Evolutionary conservation across 495 filamentous ascomycete genomes (phyloP).

Genomic region (Evansstolkia leycettana): DNA sequence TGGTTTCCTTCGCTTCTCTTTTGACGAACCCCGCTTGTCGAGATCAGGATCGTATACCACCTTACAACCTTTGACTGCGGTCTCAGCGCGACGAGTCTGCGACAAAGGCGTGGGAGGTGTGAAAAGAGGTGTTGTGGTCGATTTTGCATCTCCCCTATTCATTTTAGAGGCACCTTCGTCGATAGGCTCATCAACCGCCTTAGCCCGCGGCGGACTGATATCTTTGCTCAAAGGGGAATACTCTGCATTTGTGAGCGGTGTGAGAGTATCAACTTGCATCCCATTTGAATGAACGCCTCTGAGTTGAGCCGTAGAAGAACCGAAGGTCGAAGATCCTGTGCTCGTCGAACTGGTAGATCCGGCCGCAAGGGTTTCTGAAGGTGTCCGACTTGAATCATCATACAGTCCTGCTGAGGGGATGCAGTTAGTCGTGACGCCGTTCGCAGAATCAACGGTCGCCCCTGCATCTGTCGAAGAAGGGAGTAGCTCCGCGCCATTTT

Average conservation of each 20-base stretch:
- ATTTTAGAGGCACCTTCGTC: slow-evolving; percentile 6
- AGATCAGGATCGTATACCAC: slow-evolving; percentile 64
- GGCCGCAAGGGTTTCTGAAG: slow-evolving; percentile 31
- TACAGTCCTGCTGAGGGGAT: slow-evolving; percentile 5
- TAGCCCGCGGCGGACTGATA: slow-evolving; percentile 36
- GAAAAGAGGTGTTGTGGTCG: slow-evolving; percentile 35
- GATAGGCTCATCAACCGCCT: slow-evolving; percentile 14
- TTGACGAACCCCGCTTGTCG: slow-evolving; percentile 45
- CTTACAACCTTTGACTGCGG: slow-evolving; percentile 52
- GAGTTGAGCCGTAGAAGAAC: slow-evolving; percentile 19
- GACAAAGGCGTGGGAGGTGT: slow-evolving; percentile 38
- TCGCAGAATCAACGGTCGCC: slow-evolving; percentile 3
- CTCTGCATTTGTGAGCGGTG: slow-evolving; percentile 64
- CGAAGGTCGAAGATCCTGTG: slow-evolving; percentile 51
- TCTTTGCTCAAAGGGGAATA: slow-evolving; percentile 57
- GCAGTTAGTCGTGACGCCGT: slow-evolving; percentile 1
- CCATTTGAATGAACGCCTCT: slow-evolving; percentile 35
- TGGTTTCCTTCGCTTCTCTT: slow-evolving; percentile 57
- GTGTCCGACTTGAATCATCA: slow-evolving; percentile 4
- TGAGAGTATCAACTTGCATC: slow-evolving; percentile 44
- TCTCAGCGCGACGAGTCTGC: slow-evolving; percentile 49
- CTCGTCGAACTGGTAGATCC: slow-evolving; percentile 58
- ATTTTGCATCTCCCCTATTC: slow-evolving; percentile 11
- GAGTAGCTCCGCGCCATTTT: slow-evolving; percentile 6
- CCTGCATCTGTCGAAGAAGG: slow-evolving; percentile 2